Evolutionary conservation across 1,139 yeast species (phyloP).

Genomic region (Kodamaea sp.): DNA sequence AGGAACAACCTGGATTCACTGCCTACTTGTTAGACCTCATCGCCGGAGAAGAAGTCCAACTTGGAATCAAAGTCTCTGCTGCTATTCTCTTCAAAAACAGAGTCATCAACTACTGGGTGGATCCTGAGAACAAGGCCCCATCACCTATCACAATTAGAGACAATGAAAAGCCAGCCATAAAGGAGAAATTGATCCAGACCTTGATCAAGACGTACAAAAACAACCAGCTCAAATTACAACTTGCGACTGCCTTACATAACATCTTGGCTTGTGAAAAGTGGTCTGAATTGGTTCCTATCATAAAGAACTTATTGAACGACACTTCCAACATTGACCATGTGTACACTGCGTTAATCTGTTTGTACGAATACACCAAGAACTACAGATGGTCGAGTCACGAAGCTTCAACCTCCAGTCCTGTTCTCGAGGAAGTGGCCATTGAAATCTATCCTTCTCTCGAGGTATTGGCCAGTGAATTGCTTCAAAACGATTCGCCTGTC

Average conservation of each 20-base stretch:
- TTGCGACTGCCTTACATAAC: conserved; percentile 43
- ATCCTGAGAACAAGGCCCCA: conserved; percentile 38
- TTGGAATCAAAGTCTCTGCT: conserved; percentile 58
- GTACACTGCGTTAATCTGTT: conserved; percentile 57
- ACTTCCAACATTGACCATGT: conserved; percentile 51
- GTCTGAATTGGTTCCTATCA: conserved; percentile 41
- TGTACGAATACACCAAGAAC: conserved; percentile 56
- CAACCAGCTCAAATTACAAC: conserved; percentile 39
- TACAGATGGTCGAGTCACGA: conserved; percentile 57
- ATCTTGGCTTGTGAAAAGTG: conserved; percentile 48
- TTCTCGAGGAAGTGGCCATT: conserved; percentile 48
- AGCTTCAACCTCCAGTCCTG: conserved; percentile 43
- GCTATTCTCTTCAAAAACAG: conserved; percentile 71
- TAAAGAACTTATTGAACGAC: conserved; percentile 45
- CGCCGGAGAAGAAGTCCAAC: conserved; percentile 45
- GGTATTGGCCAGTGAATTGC: conserved; percentile 43
- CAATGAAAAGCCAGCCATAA: conserved; percentile 54
- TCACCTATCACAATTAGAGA: conserved; percentile 34
- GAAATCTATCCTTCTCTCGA: conserved; percentile 61
- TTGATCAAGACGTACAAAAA: conserved; percentile 39
- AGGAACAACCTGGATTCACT: conserved; percentile 58
- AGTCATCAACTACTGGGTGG: conserved; percentile 57
- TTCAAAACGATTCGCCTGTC: conserved; percentile 24
- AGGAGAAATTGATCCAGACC: conserved; percentile 51
- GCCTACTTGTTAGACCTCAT: conserved; percentile 56